These are phyloP conservation scores for Glutinoglossum americanum DNA, from an alignment of 495 filamentous ascomycete species.

Conservation along the genomic window DNA sequence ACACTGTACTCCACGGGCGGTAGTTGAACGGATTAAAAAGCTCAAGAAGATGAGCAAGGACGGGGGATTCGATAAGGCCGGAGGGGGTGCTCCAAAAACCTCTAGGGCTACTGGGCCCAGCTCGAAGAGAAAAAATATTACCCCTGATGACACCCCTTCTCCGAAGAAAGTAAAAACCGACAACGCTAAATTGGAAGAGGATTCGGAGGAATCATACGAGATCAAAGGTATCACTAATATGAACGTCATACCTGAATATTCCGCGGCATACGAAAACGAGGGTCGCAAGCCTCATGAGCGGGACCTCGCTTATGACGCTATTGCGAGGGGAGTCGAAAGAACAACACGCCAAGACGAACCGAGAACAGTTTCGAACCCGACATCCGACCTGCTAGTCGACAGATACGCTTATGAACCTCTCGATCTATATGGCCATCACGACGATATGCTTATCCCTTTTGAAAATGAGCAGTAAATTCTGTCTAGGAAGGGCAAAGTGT, in stretches of 20 bases:
- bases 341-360: not conserved
- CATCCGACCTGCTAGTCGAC: not conserved
- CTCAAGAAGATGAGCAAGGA: constrained; percentile 12
- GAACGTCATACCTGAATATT: not conserved
- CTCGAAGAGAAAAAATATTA: not conserved
- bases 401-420: not conserved
- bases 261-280: not conserved
- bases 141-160: not conserved
- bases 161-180: not conserved
- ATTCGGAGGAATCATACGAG: not conserved
- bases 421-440: not conserved
- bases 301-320: not conserved
- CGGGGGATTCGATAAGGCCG: constrained; percentile 8
- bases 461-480: not conserved
- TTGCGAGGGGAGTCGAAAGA: not conserved
- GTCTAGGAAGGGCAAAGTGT: not conserved
- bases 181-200: not conserved
- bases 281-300: not conserved
- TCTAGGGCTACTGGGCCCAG: not conserved
- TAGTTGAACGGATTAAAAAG: constrained; percentile 15
- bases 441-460: not conserved
- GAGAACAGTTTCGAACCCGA: not conserved
- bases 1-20: constrained; percentile 13
- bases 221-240: not conserved
- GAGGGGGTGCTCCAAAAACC: not conserved